These are phyloP conservation scores for Canavalia ensiformis DNA, from an alignment of 306 rosid species.

Conservation along the genomic window DNA sequence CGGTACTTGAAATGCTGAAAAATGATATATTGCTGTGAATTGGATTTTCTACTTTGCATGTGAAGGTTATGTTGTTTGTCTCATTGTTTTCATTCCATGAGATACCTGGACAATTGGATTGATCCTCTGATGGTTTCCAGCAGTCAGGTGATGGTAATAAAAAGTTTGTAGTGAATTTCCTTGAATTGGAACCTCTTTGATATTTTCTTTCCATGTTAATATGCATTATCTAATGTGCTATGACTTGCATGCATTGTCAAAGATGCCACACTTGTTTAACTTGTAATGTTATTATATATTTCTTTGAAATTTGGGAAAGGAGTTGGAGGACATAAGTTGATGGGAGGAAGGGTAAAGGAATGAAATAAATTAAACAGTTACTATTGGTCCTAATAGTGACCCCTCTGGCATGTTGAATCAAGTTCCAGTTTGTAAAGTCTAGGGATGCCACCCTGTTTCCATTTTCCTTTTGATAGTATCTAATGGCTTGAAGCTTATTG, in stretches of 20 bases:
- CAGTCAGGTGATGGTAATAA: background rate
- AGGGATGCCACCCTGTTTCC: slow-evolving; percentile 12
- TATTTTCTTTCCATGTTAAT: background rate
- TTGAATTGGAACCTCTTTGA: slow-evolving; percentile 24
- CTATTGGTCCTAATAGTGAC: slow-evolving; percentile 10
- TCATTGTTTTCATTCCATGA: slow-evolving; percentile 17
- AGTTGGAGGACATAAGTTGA: slow-evolving; percentile 5
- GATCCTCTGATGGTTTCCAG: slow-evolving; percentile 36
- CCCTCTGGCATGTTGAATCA: background rate
- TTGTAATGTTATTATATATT: background rate
- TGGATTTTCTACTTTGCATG: slow-evolving; percentile 31
- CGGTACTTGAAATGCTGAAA: slow-evolving; percentile 10
- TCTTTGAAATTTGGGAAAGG: background rate
- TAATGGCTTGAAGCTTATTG: slow-evolving; percentile 10
- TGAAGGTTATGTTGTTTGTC: slow-evolving; percentile 31
- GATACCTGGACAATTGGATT: slow-evolving; percentile 25
- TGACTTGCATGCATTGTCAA: too few relatives aligned
- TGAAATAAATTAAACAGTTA: background rate
- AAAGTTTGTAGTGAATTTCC: background rate
- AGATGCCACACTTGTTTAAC: slow-evolving; percentile 26
- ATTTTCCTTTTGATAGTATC: slow-evolving; percentile 23
- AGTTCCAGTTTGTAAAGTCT: background rate
- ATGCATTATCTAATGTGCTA: background rate
- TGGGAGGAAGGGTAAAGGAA: slow-evolving; percentile 25
- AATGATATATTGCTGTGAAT: slow-evolving; percentile 1